Conservation (phyloP, 768 basidiomycete genomes). For the Chalciporus sphaerocephalus region DNA sequence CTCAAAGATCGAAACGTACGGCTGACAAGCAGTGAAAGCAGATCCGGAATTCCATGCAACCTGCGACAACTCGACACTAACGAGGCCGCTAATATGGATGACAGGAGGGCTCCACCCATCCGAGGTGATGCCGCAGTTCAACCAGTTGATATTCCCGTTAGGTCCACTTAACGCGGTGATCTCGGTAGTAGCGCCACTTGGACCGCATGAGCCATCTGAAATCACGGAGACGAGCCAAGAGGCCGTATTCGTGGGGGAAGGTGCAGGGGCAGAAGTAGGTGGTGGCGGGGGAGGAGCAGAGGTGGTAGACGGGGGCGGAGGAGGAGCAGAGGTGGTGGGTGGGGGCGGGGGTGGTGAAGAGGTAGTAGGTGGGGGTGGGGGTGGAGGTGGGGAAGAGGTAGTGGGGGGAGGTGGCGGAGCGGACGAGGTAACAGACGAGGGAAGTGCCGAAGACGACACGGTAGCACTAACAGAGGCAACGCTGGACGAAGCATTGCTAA, state of each 20-base stretch:
- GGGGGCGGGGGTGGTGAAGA: too few relatives aligned
- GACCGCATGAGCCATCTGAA: conserved; percentile 38
- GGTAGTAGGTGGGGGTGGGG: too few relatives aligned
- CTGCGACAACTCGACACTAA: conserved; percentile 41
- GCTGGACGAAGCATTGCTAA: too few relatives aligned
- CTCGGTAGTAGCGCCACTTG: conserved; percentile 41
- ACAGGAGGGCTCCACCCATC: conserved; percentile 71
- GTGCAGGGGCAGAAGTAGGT: not conserved
- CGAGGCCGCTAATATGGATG: conserved; percentile 49
- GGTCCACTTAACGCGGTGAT: conserved; percentile 53
- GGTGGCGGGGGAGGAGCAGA: not conserved
- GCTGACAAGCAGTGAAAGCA: conserved; percentile 58
- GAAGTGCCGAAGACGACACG: too few relatives aligned
- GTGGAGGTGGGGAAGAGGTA: too few relatives aligned
- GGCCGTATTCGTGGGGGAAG: not conserved
- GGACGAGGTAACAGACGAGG: too few relatives aligned
- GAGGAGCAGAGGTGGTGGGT: too few relatives aligned
- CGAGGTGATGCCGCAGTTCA: conserved; percentile 69
- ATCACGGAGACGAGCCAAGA: conserved; percentile 36
- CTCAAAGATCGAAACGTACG: conserved; percentile 52
- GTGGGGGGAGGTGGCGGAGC: too few relatives aligned
- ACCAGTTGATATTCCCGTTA: conserved; percentile 68
- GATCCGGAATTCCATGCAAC: conserved; percentile 47
- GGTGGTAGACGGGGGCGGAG: too few relatives aligned
- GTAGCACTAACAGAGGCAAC: too few relatives aligned